Conservation (phyloP, 306 rosid genomes). For the Arachis stenosperma region DNA sequence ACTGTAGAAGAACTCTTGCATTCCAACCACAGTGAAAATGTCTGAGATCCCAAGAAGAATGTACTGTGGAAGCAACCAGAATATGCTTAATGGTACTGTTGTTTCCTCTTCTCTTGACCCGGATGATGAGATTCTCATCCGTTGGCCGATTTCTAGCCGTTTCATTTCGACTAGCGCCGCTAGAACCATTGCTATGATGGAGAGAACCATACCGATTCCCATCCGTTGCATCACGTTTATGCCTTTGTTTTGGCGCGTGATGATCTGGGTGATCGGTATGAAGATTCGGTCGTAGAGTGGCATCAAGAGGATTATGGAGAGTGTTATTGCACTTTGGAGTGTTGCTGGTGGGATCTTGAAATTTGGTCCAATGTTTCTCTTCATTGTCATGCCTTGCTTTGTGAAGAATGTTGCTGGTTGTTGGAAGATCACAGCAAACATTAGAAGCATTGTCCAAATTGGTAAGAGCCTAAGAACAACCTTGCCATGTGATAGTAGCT, state of each 20-base stretch:
- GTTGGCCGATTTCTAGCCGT: slow-evolving; percentile 59
- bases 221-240: slow-evolving; percentile 83
- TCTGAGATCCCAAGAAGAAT: slow-evolving; percentile 83
- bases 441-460: slow-evolving; percentile 89
- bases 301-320: slow-evolving; percentile 82
- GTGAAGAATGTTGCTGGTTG: slow-evolving; percentile 91
- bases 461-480: slow-evolving; percentile 70
- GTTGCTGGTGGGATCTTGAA: slow-evolving; percentile 97
- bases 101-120: slow-evolving; percentile 37
- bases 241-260: slow-evolving; percentile 64
- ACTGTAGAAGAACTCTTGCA: slow-evolving; percentile 95
- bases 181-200: slow-evolving; percentile 75
- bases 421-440: slow-evolving; percentile 93
- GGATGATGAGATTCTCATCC: slow-evolving; percentile 30
- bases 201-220: slow-evolving; percentile 95
- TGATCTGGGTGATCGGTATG: slow-evolving; percentile 66
- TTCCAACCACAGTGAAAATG: slow-evolving; percentile 92
- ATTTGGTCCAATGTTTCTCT: slow-evolving; percentile 66
- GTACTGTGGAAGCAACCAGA: slow-evolving; percentile 92
- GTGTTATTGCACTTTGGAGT: slow-evolving; percentile 76
- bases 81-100: slow-evolving; percentile 67
- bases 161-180: slow-evolving; percentile 81
- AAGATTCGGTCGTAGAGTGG: slow-evolving; percentile 74
- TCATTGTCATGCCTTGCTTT: slow-evolving; percentile 97
- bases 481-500: slow-evolving; percentile 49